These are phyloP conservation scores for Lentinula raphanica DNA, from an alignment of 768 basidiomycete genomes.

Conservation along the genomic window DNA sequence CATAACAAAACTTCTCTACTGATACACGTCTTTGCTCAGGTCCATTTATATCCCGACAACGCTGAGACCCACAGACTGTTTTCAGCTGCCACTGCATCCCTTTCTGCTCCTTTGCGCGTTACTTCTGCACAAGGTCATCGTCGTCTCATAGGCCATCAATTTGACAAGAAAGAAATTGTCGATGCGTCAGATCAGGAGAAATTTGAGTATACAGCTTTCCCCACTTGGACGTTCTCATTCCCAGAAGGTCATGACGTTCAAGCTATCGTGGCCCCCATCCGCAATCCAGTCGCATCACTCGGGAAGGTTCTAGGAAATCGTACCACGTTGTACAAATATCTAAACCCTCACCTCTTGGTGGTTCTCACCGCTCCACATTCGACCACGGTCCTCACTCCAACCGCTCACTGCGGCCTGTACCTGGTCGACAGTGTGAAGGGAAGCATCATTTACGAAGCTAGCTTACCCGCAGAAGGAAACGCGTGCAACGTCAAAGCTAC, in stretches of 20 bases:
- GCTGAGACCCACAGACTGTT: slow-evolving; percentile 39
- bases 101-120: slow-evolving; percentile 44
- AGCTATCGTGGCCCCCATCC: slow-evolving; percentile 38
- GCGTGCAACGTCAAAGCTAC: slow-evolving; percentile 63
- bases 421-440: slow-evolving; percentile 81
- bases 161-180: slow-evolving; percentile 19
- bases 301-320: slow-evolving; percentile 87
- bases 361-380: slow-evolving; percentile 48
- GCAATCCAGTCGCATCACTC: slow-evolving; percentile 62
- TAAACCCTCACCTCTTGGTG: slow-evolving; percentile 75
- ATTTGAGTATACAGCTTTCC: slow-evolving; percentile 35
- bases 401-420: slow-evolving; percentile 55
- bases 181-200: slow-evolving; percentile 15
- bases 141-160: slow-evolving; percentile 54
- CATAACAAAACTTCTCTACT: background rate
- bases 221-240: slow-evolving; percentile 64
- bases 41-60: slow-evolving; percentile 65
- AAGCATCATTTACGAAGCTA: slow-evolving; percentile 61
- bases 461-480: slow-evolving; percentile 39
- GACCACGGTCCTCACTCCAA: slow-evolving; percentile 12
- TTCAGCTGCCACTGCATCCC: slow-evolving; percentile 32
- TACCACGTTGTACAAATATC: slow-evolving; percentile 88
- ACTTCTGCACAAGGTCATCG: slow-evolving; percentile 32
- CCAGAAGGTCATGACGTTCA: slow-evolving; percentile 53
- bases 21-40: slow-evolving; percentile 26